phyloP scores from a whole-genome alignment of 1,139 yeast genomes.

The Kodamaea alishanica region DNA sequence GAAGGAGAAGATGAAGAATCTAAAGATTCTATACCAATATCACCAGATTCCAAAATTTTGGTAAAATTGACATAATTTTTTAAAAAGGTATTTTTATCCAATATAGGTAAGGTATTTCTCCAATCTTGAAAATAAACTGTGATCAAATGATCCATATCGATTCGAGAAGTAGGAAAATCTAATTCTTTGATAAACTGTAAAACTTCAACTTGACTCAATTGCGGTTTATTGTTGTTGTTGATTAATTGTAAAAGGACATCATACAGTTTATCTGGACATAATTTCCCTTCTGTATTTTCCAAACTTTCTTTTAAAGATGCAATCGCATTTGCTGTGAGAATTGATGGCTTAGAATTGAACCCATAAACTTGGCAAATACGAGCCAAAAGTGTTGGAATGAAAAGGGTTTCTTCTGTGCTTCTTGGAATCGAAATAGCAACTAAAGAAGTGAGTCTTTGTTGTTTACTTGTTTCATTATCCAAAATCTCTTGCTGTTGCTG shows the following conservation, averaged over 20 bases:
- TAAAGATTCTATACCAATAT: conserved; percentile 6
- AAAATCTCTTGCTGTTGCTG: conserved; percentile 19
- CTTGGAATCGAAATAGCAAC: conserved; percentile 75
- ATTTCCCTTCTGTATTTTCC: conserved; percentile 11
- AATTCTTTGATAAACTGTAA: conserved; percentile 41
- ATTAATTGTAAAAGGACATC: conserved; percentile 8
- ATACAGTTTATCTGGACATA: conserved; percentile 8
- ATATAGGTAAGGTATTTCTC: conserved; percentile 66
- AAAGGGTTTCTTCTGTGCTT: conserved; percentile 71
- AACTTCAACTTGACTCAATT: conserved; percentile 34
- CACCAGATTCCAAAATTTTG: conserved; percentile 33
- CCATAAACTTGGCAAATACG: conserved; percentile 68
- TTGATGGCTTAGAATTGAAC: conserved; percentile 63
- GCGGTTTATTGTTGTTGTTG: conserved; percentile 22
- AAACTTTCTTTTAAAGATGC: conserved; percentile 58
- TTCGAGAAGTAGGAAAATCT: conserved; percentile 49
- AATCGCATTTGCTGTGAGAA: conserved; percentile 63
- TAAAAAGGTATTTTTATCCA: conserved; percentile 64
- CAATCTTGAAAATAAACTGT: conserved; percentile 73
- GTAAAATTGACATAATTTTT: conserved; percentile 51
- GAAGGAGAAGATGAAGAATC: conserved; percentile 13
- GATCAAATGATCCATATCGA: conserved; percentile 54
- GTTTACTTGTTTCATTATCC: conserved; percentile 37
- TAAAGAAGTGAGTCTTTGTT: conserved; percentile 55
- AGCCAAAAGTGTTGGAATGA: conserved; percentile 67